These are phyloP conservation scores for Lipomyces yarrowii DNA, from an alignment of 1,139 yeast species.

Conservation along the genomic window DNA sequence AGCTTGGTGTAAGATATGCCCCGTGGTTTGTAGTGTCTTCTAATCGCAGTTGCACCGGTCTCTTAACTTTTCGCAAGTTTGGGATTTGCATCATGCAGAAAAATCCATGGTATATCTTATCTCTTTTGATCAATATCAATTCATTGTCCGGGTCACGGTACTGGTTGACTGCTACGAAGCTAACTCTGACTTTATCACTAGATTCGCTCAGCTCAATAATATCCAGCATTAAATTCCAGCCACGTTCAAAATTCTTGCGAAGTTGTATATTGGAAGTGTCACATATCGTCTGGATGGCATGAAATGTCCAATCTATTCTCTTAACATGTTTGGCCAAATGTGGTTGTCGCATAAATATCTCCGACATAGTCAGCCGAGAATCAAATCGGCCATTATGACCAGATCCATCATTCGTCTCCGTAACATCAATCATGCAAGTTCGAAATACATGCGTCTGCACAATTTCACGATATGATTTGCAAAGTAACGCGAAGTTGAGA, in stretches of 20 bases:
- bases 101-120: background rate
- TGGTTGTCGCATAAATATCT: background rate
- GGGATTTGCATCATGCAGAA: background rate
- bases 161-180: background rate
- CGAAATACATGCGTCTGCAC: background rate
- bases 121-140: background rate
- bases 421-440: background rate
- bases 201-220: background rate
- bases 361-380: background rate
- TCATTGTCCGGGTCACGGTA: background rate
- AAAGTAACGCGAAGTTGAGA: background rate
- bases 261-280: background rate
- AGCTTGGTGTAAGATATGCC: background rate
- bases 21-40: background rate
- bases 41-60: background rate
- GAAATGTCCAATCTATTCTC: background rate
- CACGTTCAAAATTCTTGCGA: background rate
- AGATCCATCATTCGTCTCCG: background rate
- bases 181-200: background rate
- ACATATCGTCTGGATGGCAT: background rate
- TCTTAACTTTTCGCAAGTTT: background rate
- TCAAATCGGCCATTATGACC: background rate
- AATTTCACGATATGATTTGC: background rate
- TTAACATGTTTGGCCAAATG: conserved; percentile 1
- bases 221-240: background rate